A percentile compares a stretch with the other conserved stretches of the same genome.
Evolutionary conservation across 768 basidiomycete species (phyloP).

Genomic region (Trametes cubensis): DNA sequence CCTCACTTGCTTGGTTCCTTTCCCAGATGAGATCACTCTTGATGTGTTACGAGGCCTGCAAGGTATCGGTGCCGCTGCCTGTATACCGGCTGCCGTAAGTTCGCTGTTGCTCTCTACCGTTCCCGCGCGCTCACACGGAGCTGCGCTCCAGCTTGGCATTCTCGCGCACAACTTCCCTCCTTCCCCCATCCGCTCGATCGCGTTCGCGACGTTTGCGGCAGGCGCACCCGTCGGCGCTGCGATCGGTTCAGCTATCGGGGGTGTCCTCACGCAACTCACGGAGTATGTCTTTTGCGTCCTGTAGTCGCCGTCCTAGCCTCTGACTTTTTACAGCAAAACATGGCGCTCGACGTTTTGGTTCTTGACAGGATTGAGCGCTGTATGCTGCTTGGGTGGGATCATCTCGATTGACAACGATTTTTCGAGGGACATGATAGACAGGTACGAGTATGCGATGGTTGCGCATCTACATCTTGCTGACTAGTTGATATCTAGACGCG

Average conservation of each 20-base stretch:
- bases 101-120: neutral
- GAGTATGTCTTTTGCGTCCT: slow-evolving; percentile 36
- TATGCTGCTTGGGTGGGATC: slow-evolving; percentile 55
- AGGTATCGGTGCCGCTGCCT: slow-evolving; percentile 79
- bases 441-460: slow-evolving; percentile 4
- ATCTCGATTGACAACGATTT: slow-evolving; percentile 65
- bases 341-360: slow-evolving; percentile 76
- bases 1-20: neutral
- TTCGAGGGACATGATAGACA: slow-evolving; percentile 33
- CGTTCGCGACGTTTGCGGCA: slow-evolving; percentile 83
- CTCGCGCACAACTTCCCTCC: slow-evolving; percentile 78
- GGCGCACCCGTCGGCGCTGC: slow-evolving; percentile 84
- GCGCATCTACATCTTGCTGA: neutral
- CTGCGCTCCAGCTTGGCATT: slow-evolving; percentile 58
- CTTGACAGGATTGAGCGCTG: slow-evolving; percentile 54
- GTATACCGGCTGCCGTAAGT: slow-evolving; percentile 70
- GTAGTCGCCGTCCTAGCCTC: neutral
- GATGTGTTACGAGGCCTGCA: slow-evolving; percentile 76
- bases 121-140: too few relatives aligned
- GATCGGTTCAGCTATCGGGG: slow-evolving; percentile 70
- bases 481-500: slow-evolving; percentile 36
- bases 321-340: slow-evolving; percentile 32
- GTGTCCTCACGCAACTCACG: slow-evolving; percentile 61
- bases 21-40: slow-evolving; percentile 57
- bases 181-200: slow-evolving; percentile 66